phyloP scores from a whole-genome alignment of 2,329 filamentous ascomycete species.

The Penicillium sp. region DNA sequence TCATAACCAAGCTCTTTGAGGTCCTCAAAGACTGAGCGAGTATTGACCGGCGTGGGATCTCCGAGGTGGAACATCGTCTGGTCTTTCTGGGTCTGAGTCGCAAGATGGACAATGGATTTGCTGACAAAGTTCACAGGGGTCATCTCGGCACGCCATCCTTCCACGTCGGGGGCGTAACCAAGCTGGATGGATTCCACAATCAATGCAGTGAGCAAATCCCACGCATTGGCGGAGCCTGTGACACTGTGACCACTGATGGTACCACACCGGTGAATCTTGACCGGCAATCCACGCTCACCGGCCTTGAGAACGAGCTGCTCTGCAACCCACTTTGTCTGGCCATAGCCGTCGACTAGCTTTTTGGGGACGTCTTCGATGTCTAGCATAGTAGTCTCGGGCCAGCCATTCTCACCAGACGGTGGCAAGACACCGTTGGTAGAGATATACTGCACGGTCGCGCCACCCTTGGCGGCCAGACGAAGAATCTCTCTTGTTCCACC shows the following conservation, averaged over 20 bases:
- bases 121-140: constrained; percentile 75
- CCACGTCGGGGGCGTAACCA: constrained; percentile 60
- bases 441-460: constrained; percentile 66
- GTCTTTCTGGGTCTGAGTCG: constrained; percentile 50
- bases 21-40: constrained; percentile 50
- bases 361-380: constrained; percentile 59
- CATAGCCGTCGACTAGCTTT: constrained; percentile 64
- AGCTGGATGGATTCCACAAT: constrained; percentile 69
- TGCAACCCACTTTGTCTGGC: constrained; percentile 73
- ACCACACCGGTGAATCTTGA: constrained; percentile 62
- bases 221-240: constrained; percentile 67
- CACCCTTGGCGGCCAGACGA: constrained; percentile 57
- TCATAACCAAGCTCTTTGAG: no score
- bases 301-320: constrained; percentile 66
- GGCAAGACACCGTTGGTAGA: constrained; percentile 74
- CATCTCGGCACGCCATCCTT: constrained; percentile 73
- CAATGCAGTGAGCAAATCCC: constrained; percentile 66
- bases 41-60: constrained; percentile 62
- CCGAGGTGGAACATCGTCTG: constrained; percentile 66
- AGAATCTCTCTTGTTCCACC: constrained; percentile 69
- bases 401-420: constrained; percentile 55
- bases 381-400: constrained; percentile 61
- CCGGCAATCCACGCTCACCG: constrained; percentile 57
- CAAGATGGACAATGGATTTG: constrained; percentile 61
- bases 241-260: constrained; percentile 71